A percentile compares a stretch with the other conserved stretches of the same genome.
These are phyloP conservation scores for Claviceps capensis DNA, from an alignment of 2,329 filamentous ascomycete genomes.

Conservation along the genomic window DNA sequence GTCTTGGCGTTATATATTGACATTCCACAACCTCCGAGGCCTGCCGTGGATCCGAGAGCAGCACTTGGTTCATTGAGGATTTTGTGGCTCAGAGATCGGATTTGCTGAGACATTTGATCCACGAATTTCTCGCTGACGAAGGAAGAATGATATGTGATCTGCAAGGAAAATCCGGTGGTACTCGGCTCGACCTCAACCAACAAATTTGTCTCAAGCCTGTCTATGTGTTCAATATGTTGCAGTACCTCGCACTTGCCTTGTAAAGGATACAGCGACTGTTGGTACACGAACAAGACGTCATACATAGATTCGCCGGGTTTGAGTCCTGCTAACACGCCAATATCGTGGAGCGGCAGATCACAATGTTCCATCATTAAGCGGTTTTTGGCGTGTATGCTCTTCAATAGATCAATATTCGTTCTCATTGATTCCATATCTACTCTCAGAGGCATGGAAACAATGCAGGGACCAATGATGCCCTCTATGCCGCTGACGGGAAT, in stretches of 20 bases:
- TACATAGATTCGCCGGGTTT: constrained; percentile 48
- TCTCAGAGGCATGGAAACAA: constrained; percentile 63
- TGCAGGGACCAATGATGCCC: constrained; percentile 63
- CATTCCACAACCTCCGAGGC: constrained; percentile 18
- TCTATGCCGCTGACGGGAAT: constrained; percentile 59
- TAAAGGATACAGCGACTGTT: constrained; percentile 48
- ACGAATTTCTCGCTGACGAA: constrained; percentile 42
- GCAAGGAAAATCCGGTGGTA: constrained; percentile 25
- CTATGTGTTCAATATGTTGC: constrained; percentile 43
- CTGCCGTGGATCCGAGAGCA: constrained; percentile 6
- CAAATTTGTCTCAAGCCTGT: constrained; percentile 63
- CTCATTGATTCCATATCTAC: constrained; percentile 38
- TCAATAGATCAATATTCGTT: constrained; percentile 46
- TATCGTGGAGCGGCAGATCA: constrained; percentile 50
- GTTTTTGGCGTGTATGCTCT: constrained; percentile 50
- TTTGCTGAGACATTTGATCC: constrained; percentile 41
- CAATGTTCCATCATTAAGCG: constrained; percentile 51
- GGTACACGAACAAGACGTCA: constrained; percentile 72
- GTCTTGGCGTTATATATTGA: constrained; percentile 36
- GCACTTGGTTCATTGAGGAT: constrained; percentile 15
- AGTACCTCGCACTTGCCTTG: constrained; percentile 23
- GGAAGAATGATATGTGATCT: constrained; percentile 33
- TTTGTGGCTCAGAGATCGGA: constrained; percentile 35
- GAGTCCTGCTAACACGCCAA: constrained; percentile 47
- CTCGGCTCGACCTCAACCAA: constrained; percentile 63